Percentiles rank a stretch among this genome's conserved stretches.
These are phyloP conservation scores for Ceratocystis papillata DNA, from an alignment of 2,329 filamentous ascomycete genomes.

Conservation along the genomic window DNA sequence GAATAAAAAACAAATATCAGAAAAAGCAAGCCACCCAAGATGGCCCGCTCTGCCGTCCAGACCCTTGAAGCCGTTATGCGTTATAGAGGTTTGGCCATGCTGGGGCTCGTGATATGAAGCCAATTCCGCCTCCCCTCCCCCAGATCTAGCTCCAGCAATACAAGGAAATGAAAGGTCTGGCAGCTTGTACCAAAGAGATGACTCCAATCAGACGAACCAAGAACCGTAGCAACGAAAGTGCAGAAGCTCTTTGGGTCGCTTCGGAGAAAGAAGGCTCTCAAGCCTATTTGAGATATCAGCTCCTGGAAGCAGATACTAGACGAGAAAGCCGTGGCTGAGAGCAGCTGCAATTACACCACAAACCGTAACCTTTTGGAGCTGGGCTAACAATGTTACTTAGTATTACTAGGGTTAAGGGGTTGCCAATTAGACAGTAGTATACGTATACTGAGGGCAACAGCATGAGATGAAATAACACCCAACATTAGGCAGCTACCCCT, in stretches of 20 bases:
- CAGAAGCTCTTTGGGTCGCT: not conserved
- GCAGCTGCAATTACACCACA: too few species aligned
- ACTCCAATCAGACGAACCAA: constrained; percentile 9
- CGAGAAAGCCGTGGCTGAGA: not conserved
- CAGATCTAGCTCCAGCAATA: constrained; percentile 1
- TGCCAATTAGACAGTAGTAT: not conserved
- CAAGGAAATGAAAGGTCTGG: constrained; percentile 5
- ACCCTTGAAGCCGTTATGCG: not conserved
- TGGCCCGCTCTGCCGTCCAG: not conserved
- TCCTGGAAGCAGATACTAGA: not conserved
- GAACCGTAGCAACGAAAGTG: not conserved
- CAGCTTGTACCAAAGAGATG: constrained; percentile 10
- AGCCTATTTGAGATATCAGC: constrained; percentile 3
- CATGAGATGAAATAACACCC: not conserved
- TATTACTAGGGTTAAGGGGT: not conserved
- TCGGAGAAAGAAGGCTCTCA: not conserved
- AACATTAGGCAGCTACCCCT: not conserved
- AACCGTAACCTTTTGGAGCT: too few species aligned
- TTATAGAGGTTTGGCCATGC: not conserved
- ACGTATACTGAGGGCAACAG: not conserved
- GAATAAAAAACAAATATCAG: not conserved
- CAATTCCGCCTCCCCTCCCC: not conserved
- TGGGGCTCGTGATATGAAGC: constrained; percentile 14
- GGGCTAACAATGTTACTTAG: not conserved
- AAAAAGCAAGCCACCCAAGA: not conserved